A percentile compares a stretch with the other conserved stretches of the same genome.
These are phyloP conservation scores for Penicillium oxalicum DNA, from an alignment of 2,329 filamentous ascomycete genomes.

Conservation along the genomic window DNA sequence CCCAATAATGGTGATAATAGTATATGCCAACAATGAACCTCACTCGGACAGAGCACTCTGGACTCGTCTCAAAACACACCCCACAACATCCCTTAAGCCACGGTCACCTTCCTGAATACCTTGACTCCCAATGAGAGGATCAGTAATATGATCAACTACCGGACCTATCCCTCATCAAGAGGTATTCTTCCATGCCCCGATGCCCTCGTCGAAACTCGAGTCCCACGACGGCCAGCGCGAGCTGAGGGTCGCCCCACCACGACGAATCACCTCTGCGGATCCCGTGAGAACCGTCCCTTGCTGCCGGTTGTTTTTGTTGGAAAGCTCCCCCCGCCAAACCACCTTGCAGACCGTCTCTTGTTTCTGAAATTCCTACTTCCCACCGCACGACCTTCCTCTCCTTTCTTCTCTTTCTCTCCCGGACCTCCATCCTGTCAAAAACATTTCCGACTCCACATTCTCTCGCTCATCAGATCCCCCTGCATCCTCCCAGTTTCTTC, in stretches of 20 bases:
- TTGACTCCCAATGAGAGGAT: too few species aligned
- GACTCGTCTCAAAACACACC: too few species aligned
- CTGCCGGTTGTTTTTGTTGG: slow-evolving; percentile 22
- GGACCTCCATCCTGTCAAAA: too few species aligned
- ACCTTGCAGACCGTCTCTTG: slow-evolving; percentile 22
- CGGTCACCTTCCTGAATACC: too few species aligned
- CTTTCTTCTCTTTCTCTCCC: background rate
- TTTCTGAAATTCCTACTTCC: background rate
- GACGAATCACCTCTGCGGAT: slow-evolving; percentile 17
- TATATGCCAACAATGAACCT: too few species aligned
- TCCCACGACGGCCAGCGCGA: background rate
- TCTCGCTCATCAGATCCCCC: background rate
- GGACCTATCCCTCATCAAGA: too few species aligned
- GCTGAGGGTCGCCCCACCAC: slow-evolving; percentile 11
- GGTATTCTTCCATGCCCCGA: too few species aligned
- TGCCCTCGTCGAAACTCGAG: background rate
- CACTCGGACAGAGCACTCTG: too few species aligned
- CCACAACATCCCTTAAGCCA: too few species aligned
- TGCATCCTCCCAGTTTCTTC: slow-evolving; percentile 6
- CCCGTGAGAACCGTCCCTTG: slow-evolving; percentile 12
- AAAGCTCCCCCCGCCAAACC: slow-evolving; percentile 6
- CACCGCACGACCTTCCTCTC: slow-evolving; percentile 2
- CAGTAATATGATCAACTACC: too few species aligned
- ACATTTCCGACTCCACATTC: background rate
- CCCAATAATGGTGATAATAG: too few species aligned